A percentile compares a stretch with the other conserved stretches of the same genome.
phyloP scores from a whole-genome alignment of 2,329 filamentous ascomycete species.

The Phialophora expanda region DNA sequence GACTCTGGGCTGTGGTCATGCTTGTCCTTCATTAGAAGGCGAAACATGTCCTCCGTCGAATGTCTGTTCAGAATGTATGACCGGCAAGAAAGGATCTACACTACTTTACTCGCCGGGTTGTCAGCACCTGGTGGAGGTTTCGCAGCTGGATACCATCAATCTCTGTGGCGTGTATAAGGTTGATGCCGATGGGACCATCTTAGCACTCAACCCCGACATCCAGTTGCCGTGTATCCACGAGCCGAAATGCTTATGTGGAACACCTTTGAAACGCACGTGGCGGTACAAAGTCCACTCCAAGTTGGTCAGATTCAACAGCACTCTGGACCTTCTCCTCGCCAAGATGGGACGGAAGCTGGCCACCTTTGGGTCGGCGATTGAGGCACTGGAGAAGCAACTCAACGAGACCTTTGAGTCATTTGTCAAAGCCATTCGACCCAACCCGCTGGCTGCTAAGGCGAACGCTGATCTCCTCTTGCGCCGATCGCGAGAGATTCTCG shows the following conservation, averaged over 20 bases:
- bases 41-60: slow-evolving; percentile 27
- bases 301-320: slow-evolving; percentile 27
- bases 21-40: slow-evolving; percentile 33
- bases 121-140: slow-evolving; percentile 29
- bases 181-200: slow-evolving; percentile 10
- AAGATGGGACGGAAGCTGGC: slow-evolving; percentile 38
- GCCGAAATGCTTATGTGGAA: slow-evolving; percentile 37
- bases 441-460: slow-evolving; percentile 38
- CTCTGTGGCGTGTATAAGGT: slow-evolving; percentile 18
- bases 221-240: slow-evolving; percentile 6
- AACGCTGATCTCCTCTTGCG: slow-evolving; percentile 38
- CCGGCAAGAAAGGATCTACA: not conserved
- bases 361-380: slow-evolving; percentile 32
- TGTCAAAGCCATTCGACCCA: slow-evolving; percentile 36
- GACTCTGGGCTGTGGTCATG: slow-evolving; percentile 35
- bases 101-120: slow-evolving; percentile 32
- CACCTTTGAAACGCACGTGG: slow-evolving; percentile 20
- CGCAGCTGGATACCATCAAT: slow-evolving; percentile 31
- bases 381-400: slow-evolving; percentile 29
- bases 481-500: slow-evolving; percentile 35
- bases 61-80: slow-evolving; percentile 32
- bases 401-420: slow-evolving; percentile 33
- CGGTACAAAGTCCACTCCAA: slow-evolving; percentile 37
- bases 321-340: slow-evolving; percentile 36
- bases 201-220: not conserved